These are phyloP conservation scores for Stachybotrys chartarum DNA, from an alignment of 2,329 filamentous ascomycete genomes.

Conservation along the genomic window DNA sequence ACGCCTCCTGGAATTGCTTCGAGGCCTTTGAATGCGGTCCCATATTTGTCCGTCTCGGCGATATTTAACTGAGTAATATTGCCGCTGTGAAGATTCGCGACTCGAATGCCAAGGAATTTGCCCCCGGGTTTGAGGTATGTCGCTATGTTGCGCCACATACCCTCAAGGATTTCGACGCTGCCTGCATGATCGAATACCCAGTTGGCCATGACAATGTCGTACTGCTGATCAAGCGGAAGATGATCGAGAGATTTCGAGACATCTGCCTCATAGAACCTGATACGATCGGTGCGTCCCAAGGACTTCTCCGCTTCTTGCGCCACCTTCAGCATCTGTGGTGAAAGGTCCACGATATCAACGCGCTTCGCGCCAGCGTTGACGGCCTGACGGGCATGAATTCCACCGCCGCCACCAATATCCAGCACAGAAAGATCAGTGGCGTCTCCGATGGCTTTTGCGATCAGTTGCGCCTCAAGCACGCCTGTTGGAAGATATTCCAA, in stretches of 20 bases:
- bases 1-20: not conserved
- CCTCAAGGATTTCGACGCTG: not conserved
- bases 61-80: not conserved
- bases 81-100: not conserved
- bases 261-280: conserved; percentile 1
- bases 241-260: not conserved
- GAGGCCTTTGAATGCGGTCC: not conserved
- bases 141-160: conserved; percentile 3
- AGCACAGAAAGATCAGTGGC: not conserved
- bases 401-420: not conserved
- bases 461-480: not conserved
- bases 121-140: conserved; percentile 3
- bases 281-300: not conserved
- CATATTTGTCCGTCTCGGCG: not conserved
- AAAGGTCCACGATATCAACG: conserved; percentile 1
- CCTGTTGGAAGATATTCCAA: not conserved
- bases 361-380: not conserved
- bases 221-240: not conserved
- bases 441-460: not conserved
- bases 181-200: conserved; percentile 2
- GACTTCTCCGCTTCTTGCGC: conserved; percentile 1
- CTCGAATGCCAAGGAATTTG: conserved; percentile 2
- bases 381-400: not conserved
- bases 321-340: conserved; percentile 3
- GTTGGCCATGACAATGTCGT: conserved; percentile 6